These are phyloP conservation scores for Epicoccum sorghinum DNA, from an alignment of 2,329 filamentous ascomycete species.

Conservation along the genomic window DNA sequence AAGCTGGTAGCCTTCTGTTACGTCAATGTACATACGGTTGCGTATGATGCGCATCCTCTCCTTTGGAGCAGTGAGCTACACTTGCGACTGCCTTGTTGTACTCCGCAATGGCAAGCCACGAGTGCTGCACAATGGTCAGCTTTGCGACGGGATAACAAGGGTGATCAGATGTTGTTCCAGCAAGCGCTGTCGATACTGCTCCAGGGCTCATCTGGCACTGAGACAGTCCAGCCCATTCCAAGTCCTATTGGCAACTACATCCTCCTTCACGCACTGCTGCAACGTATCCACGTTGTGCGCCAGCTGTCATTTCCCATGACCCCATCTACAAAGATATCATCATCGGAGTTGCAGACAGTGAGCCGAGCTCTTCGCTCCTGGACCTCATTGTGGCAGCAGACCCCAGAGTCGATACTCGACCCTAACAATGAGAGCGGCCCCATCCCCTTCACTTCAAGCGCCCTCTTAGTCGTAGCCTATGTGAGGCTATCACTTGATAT, in stretches of 20 bases:
- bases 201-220: slow-evolving; percentile 20
- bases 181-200: slow-evolving; percentile 36
- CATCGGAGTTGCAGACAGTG: slow-evolving; percentile 30
- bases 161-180: slow-evolving; percentile 37
- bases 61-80: slow-evolving; percentile 39
- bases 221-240: slow-evolving; percentile 33
- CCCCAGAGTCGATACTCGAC: slow-evolving; percentile 45
- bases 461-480: slow-evolving; percentile 55
- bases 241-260: slow-evolving; percentile 42
- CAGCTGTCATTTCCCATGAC: slow-evolving; percentile 33
- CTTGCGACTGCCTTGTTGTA: slow-evolving; percentile 34
- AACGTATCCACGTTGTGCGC: slow-evolving; percentile 37
- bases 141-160: slow-evolving; percentile 29
- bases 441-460: slow-evolving; percentile 53
- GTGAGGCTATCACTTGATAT: slow-evolving; percentile 55
- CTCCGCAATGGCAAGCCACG: slow-evolving; percentile 33
- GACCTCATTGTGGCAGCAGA: slow-evolving; percentile 45
- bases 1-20: slow-evolving; percentile 43
- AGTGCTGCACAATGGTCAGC: slow-evolving; percentile 36
- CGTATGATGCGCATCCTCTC: slow-evolving; percentile 40
- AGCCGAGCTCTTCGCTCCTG: slow-evolving; percentile 40
- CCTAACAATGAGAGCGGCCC: slow-evolving; percentile 46
- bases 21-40: slow-evolving; percentile 42
- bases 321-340: slow-evolving; percentile 25
- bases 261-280: slow-evolving; percentile 38